Base-by-base conservation (phyloP, 2,329 filamentous ascomycete species). In the Elsinoe necatrix region DNA sequence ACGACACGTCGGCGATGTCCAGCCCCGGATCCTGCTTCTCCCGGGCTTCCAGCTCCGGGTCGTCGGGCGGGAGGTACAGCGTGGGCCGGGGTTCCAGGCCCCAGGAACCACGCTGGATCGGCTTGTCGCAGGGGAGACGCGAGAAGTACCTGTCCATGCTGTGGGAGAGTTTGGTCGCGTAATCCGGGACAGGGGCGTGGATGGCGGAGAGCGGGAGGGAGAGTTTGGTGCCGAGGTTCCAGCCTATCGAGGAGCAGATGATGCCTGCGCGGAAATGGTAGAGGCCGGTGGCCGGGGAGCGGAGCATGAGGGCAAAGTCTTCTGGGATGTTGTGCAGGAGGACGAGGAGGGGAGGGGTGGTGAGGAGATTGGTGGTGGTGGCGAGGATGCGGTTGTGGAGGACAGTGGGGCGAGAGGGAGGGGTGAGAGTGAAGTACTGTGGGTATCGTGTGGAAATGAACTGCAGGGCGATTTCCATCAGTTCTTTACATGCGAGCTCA, bases 81-180 rank as follows among this genome's bases (percentile, higher is more conserved):
- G 87, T 88, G 37, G 83, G 72, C 39, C 85, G 86, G 35, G 89
- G 76, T 66, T 93, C 89, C 0, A 95, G 74, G 3, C 86, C 86
- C 89, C 89, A 95, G 1, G 86, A 90, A 2, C 87, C 88, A 52
- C 89, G 81, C 69, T 93, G 89, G 55, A 95, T 93, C 1, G 89
- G 83, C 60, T 82, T 82, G 60, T 84, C 79, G 0, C 84, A 80
- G 0, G 87, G 81, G 74, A 90, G 82, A 66, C 88, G 91, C 27
- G 84, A 81, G 66, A 95, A 95, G 70, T 83, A 93, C n/a, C 87
- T 78, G 65, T 95, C 88, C 85, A 95, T 91, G 39, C 86, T 90
- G 61, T 89, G 86, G 35, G 86, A 80, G 86, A 95, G 90, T 73
- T 91, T 95, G 67, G 88, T 85, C 62, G 87, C 87, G 68, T 92